phyloP scores from a whole-genome alignment of 306 rosid species.

The Gleditsia sinensis region DNA sequence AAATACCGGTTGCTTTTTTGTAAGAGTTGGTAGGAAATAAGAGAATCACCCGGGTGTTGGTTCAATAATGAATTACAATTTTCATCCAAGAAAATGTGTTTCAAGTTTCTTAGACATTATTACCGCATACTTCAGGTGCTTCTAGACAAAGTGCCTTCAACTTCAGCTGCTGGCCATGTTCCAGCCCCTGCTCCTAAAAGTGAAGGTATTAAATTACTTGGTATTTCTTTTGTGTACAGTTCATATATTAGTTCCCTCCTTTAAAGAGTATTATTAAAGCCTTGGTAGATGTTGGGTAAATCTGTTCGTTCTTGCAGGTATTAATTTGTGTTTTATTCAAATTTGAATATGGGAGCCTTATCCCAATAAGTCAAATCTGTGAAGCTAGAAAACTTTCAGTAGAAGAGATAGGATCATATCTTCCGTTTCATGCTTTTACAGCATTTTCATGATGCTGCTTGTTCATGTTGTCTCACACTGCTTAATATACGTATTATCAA shows the following conservation, averaged over 20 bases:
- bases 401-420: slow-evolving; percentile 2
- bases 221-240: not conserved
- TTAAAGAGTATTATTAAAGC: not conserved
- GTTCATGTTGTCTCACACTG: slow-evolving; percentile 3
- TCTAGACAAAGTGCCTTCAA: slow-evolving; percentile 58
- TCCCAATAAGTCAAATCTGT: not conserved
- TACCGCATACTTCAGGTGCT: slow-evolving; percentile 54
- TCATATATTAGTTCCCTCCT: not conserved
- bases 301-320: slow-evolving; percentile 4
- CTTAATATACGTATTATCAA: not conserved
- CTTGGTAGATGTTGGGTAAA: slow-evolving; percentile 10
- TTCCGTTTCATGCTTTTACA: not conserved
- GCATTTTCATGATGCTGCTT: slow-evolving; percentile 28
- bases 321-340: slow-evolving; percentile 5
- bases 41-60: too few species aligned
- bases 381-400: not conserved
- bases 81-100: not conserved
- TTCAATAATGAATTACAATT: slow-evolving; percentile 12
- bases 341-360: slow-evolving; percentile 4
- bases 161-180: slow-evolving; percentile 40
- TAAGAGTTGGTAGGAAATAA: not conserved
- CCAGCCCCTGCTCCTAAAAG: slow-evolving; percentile 34
- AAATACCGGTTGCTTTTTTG: not conserved
- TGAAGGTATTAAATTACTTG: slow-evolving; percentile 38
- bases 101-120: slow-evolving; percentile 27